Base-by-base conservation (phyloP, 2,329 filamentous ascomycete species). In the Xylaria sp. region DNA sequence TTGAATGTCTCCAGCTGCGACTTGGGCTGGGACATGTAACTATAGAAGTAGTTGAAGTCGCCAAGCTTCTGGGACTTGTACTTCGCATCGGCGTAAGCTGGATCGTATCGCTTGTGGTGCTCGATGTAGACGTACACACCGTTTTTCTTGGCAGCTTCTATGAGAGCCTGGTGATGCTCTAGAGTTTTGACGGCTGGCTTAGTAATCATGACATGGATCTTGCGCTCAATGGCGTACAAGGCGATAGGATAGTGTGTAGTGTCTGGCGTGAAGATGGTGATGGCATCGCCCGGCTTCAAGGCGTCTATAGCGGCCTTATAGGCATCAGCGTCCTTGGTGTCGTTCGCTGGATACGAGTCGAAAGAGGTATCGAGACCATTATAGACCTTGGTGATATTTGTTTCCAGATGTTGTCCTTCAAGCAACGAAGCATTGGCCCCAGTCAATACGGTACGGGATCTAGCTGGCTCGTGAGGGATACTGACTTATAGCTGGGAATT, bases 31-130 rank as follows among this genome's bases (percentile, higher is more conserved):
- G 90, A 93, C 94, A 97, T 97, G 87, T 98, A 98, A 75, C 89
- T 92, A 87, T 97, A 98, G 80, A 97, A 98, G 86, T 98, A 98
- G 85, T 97, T 97, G 89, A 98, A 98, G 82, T 97, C 93, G 72
- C 94, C 94, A 8, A 98, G 85, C 62, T 85, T 89, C 77, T 88
- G 83, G 16, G 93, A 93, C 75, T 91, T 90, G 82, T 91, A 91
- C 59, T 91, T 88, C 16, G 95, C 95, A 80, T 98, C 94, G 16
- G 93, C 89, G 83, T 98, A 98, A 25, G 93, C 93, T 1, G 94
- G 94, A 80, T 98, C 94, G 82, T 91, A 98, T 66, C 95, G 93
- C 85, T 98, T 98, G 87, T 98, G 94, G 83, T 98, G 94, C 86
- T 98, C 94, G 75, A 98, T 86, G 83, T 93, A 97, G 72, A 97